A percentile compares a stretch with the other conserved stretches of the same genome.
phyloP scores from a whole-genome alignment of 179 eudicot species.

The Spergularia azorica region DNA sequence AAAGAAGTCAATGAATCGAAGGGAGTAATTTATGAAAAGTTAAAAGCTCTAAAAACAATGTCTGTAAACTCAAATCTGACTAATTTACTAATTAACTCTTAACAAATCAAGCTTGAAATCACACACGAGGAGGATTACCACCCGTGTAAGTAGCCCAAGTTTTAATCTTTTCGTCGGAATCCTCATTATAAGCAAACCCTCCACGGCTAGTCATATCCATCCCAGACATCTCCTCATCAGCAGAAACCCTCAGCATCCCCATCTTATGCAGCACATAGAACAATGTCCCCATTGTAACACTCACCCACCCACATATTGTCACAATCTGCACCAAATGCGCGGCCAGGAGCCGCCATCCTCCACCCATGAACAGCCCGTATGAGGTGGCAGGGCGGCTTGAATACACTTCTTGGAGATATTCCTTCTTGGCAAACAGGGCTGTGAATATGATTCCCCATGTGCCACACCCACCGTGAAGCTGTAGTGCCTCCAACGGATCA shows the following conservation, averaged over 20 bases:
- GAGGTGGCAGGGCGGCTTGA: constrained; percentile 33
- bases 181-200: constrained; percentile 52
- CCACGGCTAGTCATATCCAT: constrained; percentile 57
- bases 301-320: constrained; percentile 46
- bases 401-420: constrained; percentile 38
- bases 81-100: neutral
- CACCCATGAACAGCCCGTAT: constrained; percentile 55
- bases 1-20: no score
- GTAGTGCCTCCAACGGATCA: constrained; percentile 59
- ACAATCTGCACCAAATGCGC: constrained; percentile 47
- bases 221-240: constrained; percentile 44
- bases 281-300: constrained; percentile 43
- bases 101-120: constrained; percentile 1
- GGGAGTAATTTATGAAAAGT: no score
- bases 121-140: neutral
- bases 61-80: neutral
- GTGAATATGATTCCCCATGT: constrained; percentile 53
- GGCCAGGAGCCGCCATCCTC: constrained; percentile 44
- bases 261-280: constrained; percentile 35
- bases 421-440: constrained; percentile 39
- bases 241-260: constrained; percentile 38
- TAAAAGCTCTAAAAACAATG: neutral
- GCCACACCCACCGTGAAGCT: constrained; percentile 53
- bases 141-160: neutral
- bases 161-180: constrained; percentile 15